Percentiles rank a stretch among this genome's conserved stretches.
phyloP scores from a whole-genome alignment of 106 monocot genomes.

The Chionographis japonica region DNA sequence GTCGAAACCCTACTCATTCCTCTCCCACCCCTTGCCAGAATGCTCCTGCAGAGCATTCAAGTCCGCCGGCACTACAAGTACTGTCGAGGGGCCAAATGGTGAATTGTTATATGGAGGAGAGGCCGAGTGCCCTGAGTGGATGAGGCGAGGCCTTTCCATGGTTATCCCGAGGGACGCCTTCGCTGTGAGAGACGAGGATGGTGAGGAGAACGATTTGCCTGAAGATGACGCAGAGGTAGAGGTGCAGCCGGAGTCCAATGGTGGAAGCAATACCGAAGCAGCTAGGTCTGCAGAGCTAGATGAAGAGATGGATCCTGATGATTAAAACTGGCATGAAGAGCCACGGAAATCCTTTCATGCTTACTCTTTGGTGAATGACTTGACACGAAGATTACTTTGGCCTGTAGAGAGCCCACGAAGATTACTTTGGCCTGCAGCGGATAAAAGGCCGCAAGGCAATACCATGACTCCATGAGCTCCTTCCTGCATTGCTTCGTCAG shows the following conservation, averaged over 20 bases:
- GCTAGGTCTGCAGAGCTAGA: constrained; percentile 38
- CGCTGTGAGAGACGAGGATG: constrained; percentile 26
- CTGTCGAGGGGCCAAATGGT: constrained; percentile 19
- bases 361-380: too few relatives aligned
- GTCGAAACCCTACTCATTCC: constrained; percentile 60
- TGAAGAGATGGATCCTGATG: constrained; percentile 88
- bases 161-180: constrained; percentile 1
- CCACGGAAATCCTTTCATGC: too few relatives aligned
- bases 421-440: too few relatives aligned
- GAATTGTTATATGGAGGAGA: constrained; percentile 34
- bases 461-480: too few relatives aligned
- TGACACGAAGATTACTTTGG: too few relatives aligned
- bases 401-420: too few relatives aligned
- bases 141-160: constrained; percentile 28
- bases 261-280: constrained; percentile 19
- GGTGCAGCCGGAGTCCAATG: constrained; percentile 31
- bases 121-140: constrained; percentile 62
- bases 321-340: constrained; percentile 20
- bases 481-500: too few relatives aligned
- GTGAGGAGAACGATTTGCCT: constrained; percentile 37
- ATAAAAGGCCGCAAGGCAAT: too few relatives aligned
- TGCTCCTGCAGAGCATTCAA: constrained; percentile 67
- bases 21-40: constrained; percentile 84
- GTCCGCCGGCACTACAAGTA: not conserved
- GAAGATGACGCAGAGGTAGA: constrained; percentile 49